A percentile compares a stretch with the other conserved stretches of the same genome.
phyloP scores from a whole-genome alignment of 352 stramenopile species.

The Globisporangium acanthophoron region DNA sequence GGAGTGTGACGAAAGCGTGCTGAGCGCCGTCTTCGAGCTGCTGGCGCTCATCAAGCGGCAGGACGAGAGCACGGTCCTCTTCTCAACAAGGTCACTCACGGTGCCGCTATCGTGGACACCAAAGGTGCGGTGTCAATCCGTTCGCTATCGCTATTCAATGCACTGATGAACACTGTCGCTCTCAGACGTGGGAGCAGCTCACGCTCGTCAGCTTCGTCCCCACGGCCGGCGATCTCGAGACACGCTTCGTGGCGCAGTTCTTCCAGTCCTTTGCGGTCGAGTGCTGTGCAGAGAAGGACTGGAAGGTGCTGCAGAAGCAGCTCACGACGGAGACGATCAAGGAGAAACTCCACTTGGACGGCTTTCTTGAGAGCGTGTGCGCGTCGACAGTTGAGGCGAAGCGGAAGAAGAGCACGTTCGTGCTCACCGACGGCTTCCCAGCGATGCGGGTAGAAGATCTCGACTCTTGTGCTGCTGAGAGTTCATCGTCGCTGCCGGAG shows the following conservation, averaged over 20 bases:
- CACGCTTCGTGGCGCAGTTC: slow-evolving; percentile 29
- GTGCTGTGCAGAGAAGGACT: slow-evolving; percentile 4
- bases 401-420: background rate
- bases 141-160: background rate
- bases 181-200: slow-evolving; percentile 48
- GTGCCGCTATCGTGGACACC: slow-evolving; percentile 33
- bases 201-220: slow-evolving; percentile 38
- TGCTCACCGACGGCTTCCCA: background rate
- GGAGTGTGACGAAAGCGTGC: slow-evolving; percentile 29
- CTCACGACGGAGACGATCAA: background rate
- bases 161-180: background rate
- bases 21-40: slow-evolving; percentile 36
- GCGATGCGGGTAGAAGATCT: background rate
- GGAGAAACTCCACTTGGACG: slow-evolving; percentile 1
- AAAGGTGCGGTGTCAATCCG: slow-evolving; percentile 25
- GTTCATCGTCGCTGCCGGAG: slow-evolving; percentile 1
- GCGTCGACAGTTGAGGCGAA: background rate
- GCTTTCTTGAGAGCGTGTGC: slow-evolving; percentile 6
- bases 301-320: slow-evolving; percentile 6
- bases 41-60: slow-evolving; percentile 33
- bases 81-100: slow-evolving; percentile 28
- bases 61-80: slow-evolving; percentile 34
- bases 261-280: slow-evolving; percentile 8
- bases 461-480: background rate
- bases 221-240: slow-evolving; percentile 26